A percentile compares a stretch with the other conserved stretches of the same genome.
Conservation (phyloP, 352 stramenopile species). For the Phytophthora melonis region DNA sequence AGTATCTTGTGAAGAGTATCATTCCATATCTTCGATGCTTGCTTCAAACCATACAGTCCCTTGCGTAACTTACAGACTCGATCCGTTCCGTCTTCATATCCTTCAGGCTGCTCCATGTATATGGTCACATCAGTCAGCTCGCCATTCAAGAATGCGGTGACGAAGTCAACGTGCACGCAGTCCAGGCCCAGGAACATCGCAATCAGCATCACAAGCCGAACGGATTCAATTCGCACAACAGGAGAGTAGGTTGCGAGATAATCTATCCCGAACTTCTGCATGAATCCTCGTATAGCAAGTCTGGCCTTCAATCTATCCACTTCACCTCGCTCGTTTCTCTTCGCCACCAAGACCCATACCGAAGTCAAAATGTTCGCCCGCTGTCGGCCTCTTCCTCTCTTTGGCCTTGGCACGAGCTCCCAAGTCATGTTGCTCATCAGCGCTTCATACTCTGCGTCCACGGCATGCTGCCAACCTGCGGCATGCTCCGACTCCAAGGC, state of each 20-base stretch:
- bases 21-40: slow-evolving; percentile 18
- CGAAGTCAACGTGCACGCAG: slow-evolving; percentile 4
- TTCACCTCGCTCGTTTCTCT: slow-evolving; percentile 11
- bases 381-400: neutral
- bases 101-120: slow-evolving; percentile 21
- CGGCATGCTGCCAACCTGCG: neutral
- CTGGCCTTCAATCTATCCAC: slow-evolving; percentile 5
- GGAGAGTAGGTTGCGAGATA: slow-evolving; percentile 14
- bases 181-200: neutral
- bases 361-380: neutral
- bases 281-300: neutral
- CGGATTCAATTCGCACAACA: slow-evolving; percentile 14
- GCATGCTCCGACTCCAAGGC: neutral
- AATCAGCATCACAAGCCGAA: slow-evolving; percentile 6
- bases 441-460: slow-evolving; percentile 6
- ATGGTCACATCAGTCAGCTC: slow-evolving; percentile 1
- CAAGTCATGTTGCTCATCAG: slow-evolving; percentile 10
- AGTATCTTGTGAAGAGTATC: slow-evolving; percentile 14
- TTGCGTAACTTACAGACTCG: slow-evolving; percentile 10
- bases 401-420: slow-evolving; percentile 9
- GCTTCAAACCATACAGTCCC: slow-evolving; percentile 1
- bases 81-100: slow-evolving; percentile 11
- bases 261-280: slow-evolving; percentile 12
- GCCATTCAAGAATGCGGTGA: neutral
- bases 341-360: slow-evolving; percentile 7